Conservation (phyloP, 169 alveolate species). For the Sarcocystis neurona region DNA sequence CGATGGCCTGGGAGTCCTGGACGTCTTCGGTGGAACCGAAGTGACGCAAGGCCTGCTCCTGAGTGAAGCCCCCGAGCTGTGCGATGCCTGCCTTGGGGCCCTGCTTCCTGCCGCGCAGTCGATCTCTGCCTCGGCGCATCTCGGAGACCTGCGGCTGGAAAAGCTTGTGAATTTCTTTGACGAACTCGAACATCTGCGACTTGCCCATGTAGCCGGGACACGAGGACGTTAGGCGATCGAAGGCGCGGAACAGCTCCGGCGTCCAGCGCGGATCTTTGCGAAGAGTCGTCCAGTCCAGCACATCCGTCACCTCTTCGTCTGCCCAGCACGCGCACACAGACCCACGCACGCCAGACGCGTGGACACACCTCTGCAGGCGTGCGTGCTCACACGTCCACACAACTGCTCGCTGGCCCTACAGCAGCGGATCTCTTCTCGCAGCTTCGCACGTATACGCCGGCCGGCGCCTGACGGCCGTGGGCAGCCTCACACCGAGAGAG, state of each 20-base stretch:
- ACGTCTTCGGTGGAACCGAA: not conserved
- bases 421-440: too few relatives aligned
- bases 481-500: too few relatives aligned
- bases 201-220: slow-evolving; percentile 66
- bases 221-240: slow-evolving; percentile 51
- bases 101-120: slow-evolving; percentile 49
- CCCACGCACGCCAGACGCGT: too few relatives aligned
- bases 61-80: slow-evolving; percentile 47
- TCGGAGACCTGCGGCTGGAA: slow-evolving; percentile 66
- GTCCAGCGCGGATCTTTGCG: slow-evolving; percentile 63
- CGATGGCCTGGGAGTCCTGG: slow-evolving; percentile 18
- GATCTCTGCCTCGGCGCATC: slow-evolving; percentile 58
- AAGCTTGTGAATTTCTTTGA: slow-evolving; percentile 53
- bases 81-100: slow-evolving; percentile 40
- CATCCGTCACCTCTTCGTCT: slow-evolving; percentile 58
- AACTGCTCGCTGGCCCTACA: too few relatives aligned
- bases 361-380: too few relatives aligned
- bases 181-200: slow-evolving; percentile 61
- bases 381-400: too few relatives aligned
- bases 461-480: too few relatives aligned
- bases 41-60: slow-evolving; percentile 22
- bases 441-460: too few relatives aligned
- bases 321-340: too few relatives aligned
- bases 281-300: slow-evolving; percentile 57
- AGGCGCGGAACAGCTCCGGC: slow-evolving; percentile 49